A percentile compares a stretch with the other conserved stretches of the same genome.
Evolutionary conservation across 345 rosid species (phyloP).

Genomic region (Aegle marmelos): DNA sequence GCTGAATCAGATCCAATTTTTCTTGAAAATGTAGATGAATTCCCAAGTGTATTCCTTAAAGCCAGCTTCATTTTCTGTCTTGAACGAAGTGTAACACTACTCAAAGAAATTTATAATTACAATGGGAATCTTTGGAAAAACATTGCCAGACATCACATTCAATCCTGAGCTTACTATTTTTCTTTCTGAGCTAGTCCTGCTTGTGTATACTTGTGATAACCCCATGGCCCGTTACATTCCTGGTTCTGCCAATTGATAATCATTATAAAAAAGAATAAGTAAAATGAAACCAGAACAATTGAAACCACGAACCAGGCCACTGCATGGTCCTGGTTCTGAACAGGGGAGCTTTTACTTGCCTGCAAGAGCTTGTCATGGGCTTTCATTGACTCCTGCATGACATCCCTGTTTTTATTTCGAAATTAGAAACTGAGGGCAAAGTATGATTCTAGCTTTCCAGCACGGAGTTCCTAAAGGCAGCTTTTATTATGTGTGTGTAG

Average conservation of each 20-base stretch:
- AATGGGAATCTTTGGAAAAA: neutral
- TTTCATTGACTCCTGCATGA: neutral
- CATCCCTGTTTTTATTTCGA: conserved; percentile 1
- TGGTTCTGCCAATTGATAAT: neutral
- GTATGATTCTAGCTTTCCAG: too few relatives aligned
- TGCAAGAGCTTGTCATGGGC: neutral
- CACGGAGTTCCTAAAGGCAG: too few relatives aligned
- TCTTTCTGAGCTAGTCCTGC: conserved; percentile 2
- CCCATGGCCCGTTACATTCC: conserved; percentile 3
- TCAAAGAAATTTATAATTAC: neutral
- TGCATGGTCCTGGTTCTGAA: neutral
- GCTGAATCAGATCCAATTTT: neutral
- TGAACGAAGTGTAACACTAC: conserved; percentile 9
- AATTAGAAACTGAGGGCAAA: neutral
- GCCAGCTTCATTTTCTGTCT: neutral
- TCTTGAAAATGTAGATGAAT: neutral
- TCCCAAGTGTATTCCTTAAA: neutral
- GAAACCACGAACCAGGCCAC: neutral
- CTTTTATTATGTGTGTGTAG: too few relatives aligned
- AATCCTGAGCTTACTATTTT: neutral
- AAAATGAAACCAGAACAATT: neutral
- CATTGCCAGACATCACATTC: neutral
- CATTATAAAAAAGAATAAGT: neutral
- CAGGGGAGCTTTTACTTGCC: conserved; percentile 11
- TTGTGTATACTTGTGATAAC: neutral